Conservation (phyloP, 2,329 filamentous ascomycete species). For the Epicoccum nigrum region DNA sequence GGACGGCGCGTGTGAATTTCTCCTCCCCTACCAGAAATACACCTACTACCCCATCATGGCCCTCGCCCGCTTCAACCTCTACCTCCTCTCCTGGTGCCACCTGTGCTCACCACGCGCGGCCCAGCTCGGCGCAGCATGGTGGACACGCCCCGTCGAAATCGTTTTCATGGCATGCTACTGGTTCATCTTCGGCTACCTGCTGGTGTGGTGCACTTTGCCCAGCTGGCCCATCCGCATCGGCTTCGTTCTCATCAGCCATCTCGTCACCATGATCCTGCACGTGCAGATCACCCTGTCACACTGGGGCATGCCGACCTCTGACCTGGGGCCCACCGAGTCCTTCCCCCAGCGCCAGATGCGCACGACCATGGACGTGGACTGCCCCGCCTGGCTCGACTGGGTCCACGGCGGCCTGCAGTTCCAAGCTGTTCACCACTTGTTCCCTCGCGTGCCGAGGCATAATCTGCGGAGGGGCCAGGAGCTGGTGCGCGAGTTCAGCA, state of each 20-base stretch:
- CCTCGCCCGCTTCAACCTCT: constrained; percentile 87
- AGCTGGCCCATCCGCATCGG: constrained; percentile 70
- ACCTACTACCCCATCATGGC: constrained; percentile 82
- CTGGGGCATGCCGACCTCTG: constrained; percentile 90
- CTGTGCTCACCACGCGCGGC: constrained; percentile 73
- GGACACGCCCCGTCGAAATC: constrained; percentile 83
- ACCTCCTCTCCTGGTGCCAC: constrained; percentile 79
- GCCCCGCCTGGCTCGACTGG: constrained; percentile 85
- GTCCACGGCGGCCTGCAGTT: constrained; percentile 90
- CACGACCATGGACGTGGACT: constrained; percentile 93
- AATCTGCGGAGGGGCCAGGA: constrained; percentile 78
- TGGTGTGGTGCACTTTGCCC: constrained; percentile 76
- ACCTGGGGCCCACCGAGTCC: constrained; percentile 81
- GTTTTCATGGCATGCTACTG: constrained; percentile 80
- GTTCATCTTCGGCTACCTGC: constrained; percentile 83
- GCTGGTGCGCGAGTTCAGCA: constrained; percentile 80
- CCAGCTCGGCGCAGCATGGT: constrained; percentile 76
- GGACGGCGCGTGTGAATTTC: constrained; percentile 72
- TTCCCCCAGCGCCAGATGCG: constrained; percentile 91
- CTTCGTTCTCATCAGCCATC: constrained; percentile 81
- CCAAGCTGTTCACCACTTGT: constrained; percentile 86
- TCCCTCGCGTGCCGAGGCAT: constrained; percentile 81
- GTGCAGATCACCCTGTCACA: constrained; percentile 91
- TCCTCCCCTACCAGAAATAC: constrained; percentile 77
- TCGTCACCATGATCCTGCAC: constrained; percentile 81